Evolutionary conservation across 83 land plant genomes (phyloP), one percentile per base, ranked within the genome.

Genomic region (Picea abies): DNA sequence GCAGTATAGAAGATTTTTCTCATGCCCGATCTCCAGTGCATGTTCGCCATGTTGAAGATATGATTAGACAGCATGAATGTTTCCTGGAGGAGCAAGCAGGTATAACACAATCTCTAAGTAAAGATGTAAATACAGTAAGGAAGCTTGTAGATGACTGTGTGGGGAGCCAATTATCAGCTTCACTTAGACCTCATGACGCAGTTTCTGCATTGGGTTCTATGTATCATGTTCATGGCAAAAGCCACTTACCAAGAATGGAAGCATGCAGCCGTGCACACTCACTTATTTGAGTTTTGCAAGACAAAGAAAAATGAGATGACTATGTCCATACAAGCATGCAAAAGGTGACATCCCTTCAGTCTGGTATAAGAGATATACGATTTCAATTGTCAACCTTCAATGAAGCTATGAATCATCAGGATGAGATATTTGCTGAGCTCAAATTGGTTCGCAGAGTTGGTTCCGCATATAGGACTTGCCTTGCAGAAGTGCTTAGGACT

Each of bases 211-310:
- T 97, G 79, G 98, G 98, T 67, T 98, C 95, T 29, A 97, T 97
- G 96, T 94, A 97, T 87, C 92, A 97, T 79, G 94, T 91, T 67
- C 99, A 97, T 83, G 98, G 92, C 66, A 97, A 90, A 32, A 90
- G 76, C 80, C 93, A 95, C 80, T 89, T 95, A 15, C 98, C 96
- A 1, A 90, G 85, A 25, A 85, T 97, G 90, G 90, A 89, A 82
- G 89, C 84, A 23, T 97, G 91, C 84, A 92, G 91, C 65, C 78
- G 73, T 65, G 84, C 90, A 58, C n/a, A 77, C 75, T 5, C 89
- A 90, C 76, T 85, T 97, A 15, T 89, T 97, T 9, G 90, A 89
- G 37, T 76, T 76, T 67, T 94, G 90, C 88, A 87, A 64, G 88
- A 81, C 80, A 71, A 91, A 89, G 81, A 97, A 97, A 85, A 90